A percentile compares a stretch with the other conserved stretches of the same genome.
These are phyloP conservation scores for Populus ilicifolia DNA, from an alignment of 345 rosid genomes.

Conservation along the genomic window DNA sequence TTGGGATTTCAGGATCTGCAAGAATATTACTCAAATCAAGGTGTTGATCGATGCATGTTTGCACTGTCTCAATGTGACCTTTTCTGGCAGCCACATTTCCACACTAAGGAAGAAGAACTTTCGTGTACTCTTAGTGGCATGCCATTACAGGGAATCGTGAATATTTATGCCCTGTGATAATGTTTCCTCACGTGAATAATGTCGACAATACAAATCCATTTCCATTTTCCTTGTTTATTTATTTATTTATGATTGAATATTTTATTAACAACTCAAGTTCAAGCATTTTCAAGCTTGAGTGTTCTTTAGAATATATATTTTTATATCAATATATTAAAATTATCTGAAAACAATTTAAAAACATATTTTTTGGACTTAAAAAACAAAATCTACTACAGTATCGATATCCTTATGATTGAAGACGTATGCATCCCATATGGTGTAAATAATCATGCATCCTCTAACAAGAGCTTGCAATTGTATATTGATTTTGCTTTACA, in stretches of 20 bases:
- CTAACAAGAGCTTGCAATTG: background rate
- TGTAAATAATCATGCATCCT: background rate
- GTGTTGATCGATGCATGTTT: background rate
- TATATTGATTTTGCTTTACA: background rate
- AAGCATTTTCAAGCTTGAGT: too few species aligned
- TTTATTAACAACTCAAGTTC: too few species aligned
- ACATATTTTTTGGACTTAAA: too few species aligned
- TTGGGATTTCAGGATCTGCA: background rate
- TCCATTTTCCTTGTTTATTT: background rate
- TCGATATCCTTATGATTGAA: too few species aligned
- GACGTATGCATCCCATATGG: too few species aligned
- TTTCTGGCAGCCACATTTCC: background rate
- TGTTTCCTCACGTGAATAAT: background rate
- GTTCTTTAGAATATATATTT: too few species aligned
- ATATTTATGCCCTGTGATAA: background rate
- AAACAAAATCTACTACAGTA: too few species aligned
- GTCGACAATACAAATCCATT: background rate
- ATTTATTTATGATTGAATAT: too few species aligned
- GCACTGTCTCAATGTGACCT: background rate
- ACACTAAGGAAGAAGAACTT: background rate
- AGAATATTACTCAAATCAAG: background rate
- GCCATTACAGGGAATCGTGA: background rate
- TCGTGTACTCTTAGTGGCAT: background rate
- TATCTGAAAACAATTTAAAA: too few species aligned
- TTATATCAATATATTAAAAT: too few species aligned